phyloP scores from a whole-genome alignment of 768 basidiomycete genomes.

The Xerocomus potaroensis region DNA sequence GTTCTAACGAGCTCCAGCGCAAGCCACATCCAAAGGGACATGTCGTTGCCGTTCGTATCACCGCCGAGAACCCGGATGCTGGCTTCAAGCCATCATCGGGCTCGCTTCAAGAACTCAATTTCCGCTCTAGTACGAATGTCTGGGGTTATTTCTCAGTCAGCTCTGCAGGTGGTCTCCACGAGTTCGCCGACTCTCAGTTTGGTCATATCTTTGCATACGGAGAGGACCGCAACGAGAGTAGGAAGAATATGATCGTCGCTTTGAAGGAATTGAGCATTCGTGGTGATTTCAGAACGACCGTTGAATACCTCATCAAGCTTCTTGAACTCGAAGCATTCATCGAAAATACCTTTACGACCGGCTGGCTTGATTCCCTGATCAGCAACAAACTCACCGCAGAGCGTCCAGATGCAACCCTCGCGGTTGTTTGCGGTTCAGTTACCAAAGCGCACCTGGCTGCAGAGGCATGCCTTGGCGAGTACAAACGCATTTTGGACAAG shows the following conservation, averaged over 20 bases:
- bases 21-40: slow-evolving; percentile 97
- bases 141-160: slow-evolving; percentile 99
- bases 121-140: slow-evolving; percentile 98
- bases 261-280: slow-evolving; percentile 98
- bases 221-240: slow-evolving; percentile 87
- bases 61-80: slow-evolving; percentile 98
- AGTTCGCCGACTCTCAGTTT: slow-evolving; percentile 99
- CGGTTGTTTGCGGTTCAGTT: slow-evolving; percentile 94
- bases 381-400: slow-evolving; percentile 97
- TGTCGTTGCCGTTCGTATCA: slow-evolving; percentile 98
- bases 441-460: slow-evolving; percentile 91
- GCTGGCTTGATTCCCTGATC: slow-evolving; percentile 97
- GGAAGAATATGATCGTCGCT: slow-evolving; percentile 99
- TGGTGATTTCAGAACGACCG: slow-evolving; percentile 97
- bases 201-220: slow-evolving; percentile 99
- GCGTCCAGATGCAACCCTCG: slow-evolving; percentile 87
- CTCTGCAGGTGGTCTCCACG: slow-evolving; percentile 93
- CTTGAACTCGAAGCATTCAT: slow-evolving; percentile 94
- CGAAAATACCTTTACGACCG: slow-evolving; percentile 96
- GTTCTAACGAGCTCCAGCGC: slow-evolving; percentile 82
- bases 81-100: slow-evolving; percentile 99
- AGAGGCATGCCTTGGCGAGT: slow-evolving; percentile 87
- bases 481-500: slow-evolving; percentile 94
- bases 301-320: slow-evolving; percentile 98
- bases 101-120: slow-evolving; percentile 96